Evolutionary conservation across 108 stramenopile species (phyloP), one percentile per base, ranked within the genome.

Genomic region (Aureococcus anophagefferens): DNA sequence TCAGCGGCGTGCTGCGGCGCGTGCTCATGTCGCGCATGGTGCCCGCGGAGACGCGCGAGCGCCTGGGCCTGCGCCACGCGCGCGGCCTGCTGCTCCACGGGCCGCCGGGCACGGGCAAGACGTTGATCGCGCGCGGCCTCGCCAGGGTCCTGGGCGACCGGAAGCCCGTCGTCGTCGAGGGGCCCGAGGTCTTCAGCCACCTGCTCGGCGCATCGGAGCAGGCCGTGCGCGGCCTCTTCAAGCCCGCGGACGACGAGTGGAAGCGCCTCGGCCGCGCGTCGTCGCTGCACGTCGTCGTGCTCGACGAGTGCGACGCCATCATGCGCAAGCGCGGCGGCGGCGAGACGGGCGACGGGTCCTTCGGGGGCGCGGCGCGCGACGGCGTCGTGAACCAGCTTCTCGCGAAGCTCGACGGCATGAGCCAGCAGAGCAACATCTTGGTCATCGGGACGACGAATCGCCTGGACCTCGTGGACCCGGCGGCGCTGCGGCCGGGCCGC

Each of bases 231-330:
- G 31, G 31, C 9, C 33, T 66, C 25, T 34, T 25, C 33, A 32
- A 34, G 33, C 25, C 33, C 9, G 66, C 30, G 33, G 66, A 66
- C 33, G 66, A 30, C 33, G 66, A 32, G 66, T 33, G 66, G 66
- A 28, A 33, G 66, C 66, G 40, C 9, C 5, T 44, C 9, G 33
- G 66, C 33, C 34, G 33, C 16, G 5, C 9, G 40, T 44, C 40
- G 40, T 44, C 84, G 30, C 80, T 90, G 62, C 89, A 90, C 73
- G 84, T 92, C 0, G 72, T 92, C 72, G 87, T 92, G 1, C 87
- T 92, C 63, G 91, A 92, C 76, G 91, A 92, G 71, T 86, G 90
- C 63, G 91, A 90, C 77, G 88, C 88, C 35, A 88, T 92, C 30
- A 89, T 90, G 72, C 74, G 88, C 33, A 81, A 77, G 68, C 80